Evolutionary conservation across 768 basidiomycete genomes (phyloP).

Genomic region (Termitomyces eurrhizus): DNA sequence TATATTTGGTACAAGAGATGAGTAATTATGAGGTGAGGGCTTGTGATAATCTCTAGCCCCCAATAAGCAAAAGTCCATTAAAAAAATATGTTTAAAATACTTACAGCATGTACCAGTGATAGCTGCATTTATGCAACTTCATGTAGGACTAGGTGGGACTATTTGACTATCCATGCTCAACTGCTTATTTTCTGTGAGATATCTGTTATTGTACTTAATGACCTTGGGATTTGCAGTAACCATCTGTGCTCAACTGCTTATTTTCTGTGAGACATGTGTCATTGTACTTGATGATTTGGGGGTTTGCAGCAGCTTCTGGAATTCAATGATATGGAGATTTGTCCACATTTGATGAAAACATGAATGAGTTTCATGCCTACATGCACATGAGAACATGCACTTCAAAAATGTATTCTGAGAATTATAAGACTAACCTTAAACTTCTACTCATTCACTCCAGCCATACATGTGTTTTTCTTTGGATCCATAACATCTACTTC

Average conservation of each 20-base stretch:
- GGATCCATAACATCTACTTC: slow-evolving; percentile 77
- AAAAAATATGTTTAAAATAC: too few species aligned
- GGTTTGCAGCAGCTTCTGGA: slow-evolving; percentile 30
- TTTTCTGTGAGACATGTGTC: slow-evolving; percentile 82
- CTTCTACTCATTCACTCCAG: slow-evolving; percentile 77
- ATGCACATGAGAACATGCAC: neutral
- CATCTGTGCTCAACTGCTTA: slow-evolving; percentile 46
- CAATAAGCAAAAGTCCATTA: slow-evolving; percentile 10
- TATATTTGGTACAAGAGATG: slow-evolving; percentile 77
- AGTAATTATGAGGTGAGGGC: slow-evolving; percentile 51
- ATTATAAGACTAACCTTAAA: slow-evolving; percentile 56
- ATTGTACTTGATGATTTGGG: slow-evolving; percentile 67
- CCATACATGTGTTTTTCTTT: slow-evolving; percentile 67
- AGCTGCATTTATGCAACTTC: slow-evolving; percentile 88
- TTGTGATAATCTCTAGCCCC: slow-evolving; percentile 52
- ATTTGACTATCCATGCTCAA: too few species aligned
- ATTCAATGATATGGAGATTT: slow-evolving; percentile 66
- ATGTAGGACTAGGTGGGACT: slow-evolving; percentile 83
- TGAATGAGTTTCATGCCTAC: slow-evolving; percentile 89
- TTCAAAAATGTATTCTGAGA: slow-evolving; percentile 1
- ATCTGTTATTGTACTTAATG: too few species aligned
- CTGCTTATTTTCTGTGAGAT: too few species aligned
- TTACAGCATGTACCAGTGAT: slow-evolving; percentile 89
- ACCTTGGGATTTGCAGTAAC: too few species aligned
- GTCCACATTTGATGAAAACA: slow-evolving; percentile 94